These are phyloP conservation scores for Talaromyces ruber DNA, from an alignment of 495 filamentous ascomycete species.

Conservation along the genomic window DNA sequence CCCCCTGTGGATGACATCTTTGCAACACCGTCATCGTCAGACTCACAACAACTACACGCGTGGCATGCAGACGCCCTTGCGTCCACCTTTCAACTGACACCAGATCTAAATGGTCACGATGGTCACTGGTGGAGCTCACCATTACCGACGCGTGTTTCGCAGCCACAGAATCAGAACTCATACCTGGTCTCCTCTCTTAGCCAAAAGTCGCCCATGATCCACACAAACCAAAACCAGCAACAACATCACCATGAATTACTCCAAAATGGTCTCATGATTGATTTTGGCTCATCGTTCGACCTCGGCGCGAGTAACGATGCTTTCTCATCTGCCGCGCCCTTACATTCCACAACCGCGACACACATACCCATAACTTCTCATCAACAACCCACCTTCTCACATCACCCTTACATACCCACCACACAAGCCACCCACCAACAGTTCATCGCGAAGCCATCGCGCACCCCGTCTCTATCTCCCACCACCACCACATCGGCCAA, in stretches of 20 bases:
- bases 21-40: slow-evolving; percentile 36
- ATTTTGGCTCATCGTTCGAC: slow-evolving; percentile 32
- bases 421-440: slow-evolving; percentile 6
- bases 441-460: slow-evolving; percentile 13
- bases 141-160: slow-evolving; percentile 27
- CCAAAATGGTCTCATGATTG: slow-evolving; percentile 40
- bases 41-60: slow-evolving; percentile 34
- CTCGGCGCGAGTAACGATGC: slow-evolving; percentile 19
- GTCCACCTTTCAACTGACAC: slow-evolving; percentile 29
- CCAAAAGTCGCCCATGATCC: background rate
- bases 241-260: slow-evolving; percentile 27
- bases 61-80: slow-evolving; percentile 38
- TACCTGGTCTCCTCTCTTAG: slow-evolving; percentile 17
- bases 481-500: slow-evolving; percentile 22
- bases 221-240: slow-evolving; percentile 4
- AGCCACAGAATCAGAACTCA: slow-evolving; percentile 21
- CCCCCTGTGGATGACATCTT: slow-evolving; percentile 36
- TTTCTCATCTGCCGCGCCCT: slow-evolving; percentile 21
- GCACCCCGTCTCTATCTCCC: slow-evolving; percentile 34
- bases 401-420: slow-evolving; percentile 10
- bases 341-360: slow-evolving; percentile 13
- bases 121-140: slow-evolving; percentile 35
- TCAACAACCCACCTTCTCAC: slow-evolving; percentile 20
- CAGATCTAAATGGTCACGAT: slow-evolving; percentile 31
- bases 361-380: slow-evolving; percentile 16